Conservation (phyloP, 371 early-diverging fungal species). For the Circinella umbellata region DNA sequence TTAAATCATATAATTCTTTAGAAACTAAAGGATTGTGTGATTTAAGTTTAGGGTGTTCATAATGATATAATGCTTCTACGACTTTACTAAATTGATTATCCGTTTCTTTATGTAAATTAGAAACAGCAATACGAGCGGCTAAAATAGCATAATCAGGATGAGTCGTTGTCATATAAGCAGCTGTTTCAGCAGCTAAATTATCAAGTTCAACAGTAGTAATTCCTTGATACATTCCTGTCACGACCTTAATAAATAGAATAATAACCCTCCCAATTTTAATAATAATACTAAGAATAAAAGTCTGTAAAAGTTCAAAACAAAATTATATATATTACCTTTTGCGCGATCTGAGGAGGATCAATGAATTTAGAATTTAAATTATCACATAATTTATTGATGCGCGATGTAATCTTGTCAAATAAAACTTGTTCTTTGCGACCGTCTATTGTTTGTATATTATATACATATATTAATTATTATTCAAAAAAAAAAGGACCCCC, state of each 20-base stretch:
- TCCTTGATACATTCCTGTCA: slow-evolving; percentile 89
- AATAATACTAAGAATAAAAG: too few relatives aligned
- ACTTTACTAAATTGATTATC: slow-evolving; percentile 75
- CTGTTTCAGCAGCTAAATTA: slow-evolving; percentile 91
- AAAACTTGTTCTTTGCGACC: slow-evolving; percentile 91
- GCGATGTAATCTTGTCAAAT: slow-evolving; percentile 92
- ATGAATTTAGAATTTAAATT: slow-evolving; percentile 93
- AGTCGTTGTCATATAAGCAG: slow-evolving; percentile 88
- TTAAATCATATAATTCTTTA: slow-evolving; percentile 62
- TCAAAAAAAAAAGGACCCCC: too few relatives aligned
- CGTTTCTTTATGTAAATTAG: slow-evolving; percentile 93
- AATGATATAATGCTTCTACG: slow-evolving; percentile 67
- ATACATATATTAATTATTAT: too few relatives aligned
- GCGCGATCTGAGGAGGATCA: slow-evolving; percentile 90
- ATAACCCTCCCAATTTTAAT: too few relatives aligned
- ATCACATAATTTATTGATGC: slow-evolving; percentile 93
- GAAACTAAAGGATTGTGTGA: slow-evolving; percentile 83
- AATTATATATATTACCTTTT: too few relatives aligned
- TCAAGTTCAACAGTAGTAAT: slow-evolving; percentile 91
- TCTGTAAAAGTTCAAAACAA: too few relatives aligned
- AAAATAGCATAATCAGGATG: slow-evolving; percentile 94
- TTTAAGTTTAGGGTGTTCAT: slow-evolving; percentile 79
- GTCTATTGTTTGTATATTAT: slow-evolving; percentile 48
- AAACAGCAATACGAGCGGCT: slow-evolving; percentile 91
- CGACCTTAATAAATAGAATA: slow-evolving; percentile 59